phyloP scores from a whole-genome alignment of 345 rosid genomes.

The Camelina neglecta region DNA sequence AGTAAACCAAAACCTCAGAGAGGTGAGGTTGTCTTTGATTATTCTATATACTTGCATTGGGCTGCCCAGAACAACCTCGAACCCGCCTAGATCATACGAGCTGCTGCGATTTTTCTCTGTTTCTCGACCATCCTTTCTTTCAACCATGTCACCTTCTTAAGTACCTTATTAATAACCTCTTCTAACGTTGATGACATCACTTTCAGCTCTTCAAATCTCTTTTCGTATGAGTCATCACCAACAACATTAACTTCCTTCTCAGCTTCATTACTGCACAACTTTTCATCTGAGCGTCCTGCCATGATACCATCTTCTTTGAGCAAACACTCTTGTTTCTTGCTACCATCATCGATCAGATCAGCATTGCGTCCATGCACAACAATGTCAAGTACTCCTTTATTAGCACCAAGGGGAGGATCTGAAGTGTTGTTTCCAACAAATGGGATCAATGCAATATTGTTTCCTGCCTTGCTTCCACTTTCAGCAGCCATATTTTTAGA shows the following conservation, averaged over 20 bases:
- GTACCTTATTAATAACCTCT: background rate
- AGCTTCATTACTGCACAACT: background rate
- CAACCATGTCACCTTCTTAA: conserved; percentile 11
- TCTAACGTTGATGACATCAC: background rate
- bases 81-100: conserved; percentile 3
- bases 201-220: background rate
- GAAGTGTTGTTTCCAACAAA: no score
- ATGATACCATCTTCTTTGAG: conserved; percentile 1
- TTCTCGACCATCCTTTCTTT: background rate
- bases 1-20: background rate
- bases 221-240: background rate
- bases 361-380: background rate
- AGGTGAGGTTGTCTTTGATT: background rate
- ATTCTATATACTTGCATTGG: background rate
- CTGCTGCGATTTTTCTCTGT: conserved; percentile 12
- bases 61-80: background rate
- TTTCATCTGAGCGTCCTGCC: background rate
- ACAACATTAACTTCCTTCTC: no score
- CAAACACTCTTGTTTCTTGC: background rate
- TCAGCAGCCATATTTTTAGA: no score
- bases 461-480: no score
- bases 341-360: no score
- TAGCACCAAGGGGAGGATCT: no score
- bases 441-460: no score
- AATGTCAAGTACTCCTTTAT: no score